phyloP scores from a whole-genome alignment of 352 stramenopile genomes.

The Pythium rishiriense region DNA sequence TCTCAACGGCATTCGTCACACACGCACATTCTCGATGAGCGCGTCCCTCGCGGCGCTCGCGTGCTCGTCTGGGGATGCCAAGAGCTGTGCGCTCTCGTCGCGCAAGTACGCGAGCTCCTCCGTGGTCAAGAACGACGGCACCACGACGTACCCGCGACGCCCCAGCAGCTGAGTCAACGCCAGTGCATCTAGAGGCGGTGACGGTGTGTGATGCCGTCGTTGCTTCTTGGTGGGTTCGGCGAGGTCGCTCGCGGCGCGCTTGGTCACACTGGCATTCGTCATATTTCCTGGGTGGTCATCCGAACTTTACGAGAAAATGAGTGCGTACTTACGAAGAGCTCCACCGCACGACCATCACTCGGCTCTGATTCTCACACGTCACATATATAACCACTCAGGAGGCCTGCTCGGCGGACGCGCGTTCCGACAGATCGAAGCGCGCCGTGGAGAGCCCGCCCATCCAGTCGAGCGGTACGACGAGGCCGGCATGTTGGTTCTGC shows the following conservation, averaged over 20 bases:
- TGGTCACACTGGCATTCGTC: background rate
- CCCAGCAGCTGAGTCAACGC: conserved; percentile 4
- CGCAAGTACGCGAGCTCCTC: conserved; percentile 43
- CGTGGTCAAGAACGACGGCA: conserved; percentile 36
- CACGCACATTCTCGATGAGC: conserved; percentile 30
- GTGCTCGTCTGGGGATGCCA: conserved; percentile 9
- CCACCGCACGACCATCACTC: background rate
- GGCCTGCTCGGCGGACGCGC: background rate
- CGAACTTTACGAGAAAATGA: background rate
- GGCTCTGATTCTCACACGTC: background rate
- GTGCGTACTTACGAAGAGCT: background rate
- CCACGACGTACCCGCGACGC: conserved; percentile 28
- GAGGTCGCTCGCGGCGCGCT: background rate
- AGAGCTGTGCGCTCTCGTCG: conserved; percentile 38
- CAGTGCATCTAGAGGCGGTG: background rate
- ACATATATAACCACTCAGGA: background rate
- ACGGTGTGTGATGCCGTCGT: background rate
- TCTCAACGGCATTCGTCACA: too few relatives aligned
- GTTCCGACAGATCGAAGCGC: background rate
- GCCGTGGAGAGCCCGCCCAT: background rate
- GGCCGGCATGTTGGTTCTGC: background rate
- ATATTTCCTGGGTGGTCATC: background rate
- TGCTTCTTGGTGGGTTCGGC: background rate
- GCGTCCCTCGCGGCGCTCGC: conserved; percentile 20
- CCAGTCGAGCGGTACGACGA: conserved; percentile 1